These are phyloP conservation scores for sunflower (Helianthus annuus) DNA, from an alignment of 129 eudicot species.

Conservation along the genomic window DNA sequence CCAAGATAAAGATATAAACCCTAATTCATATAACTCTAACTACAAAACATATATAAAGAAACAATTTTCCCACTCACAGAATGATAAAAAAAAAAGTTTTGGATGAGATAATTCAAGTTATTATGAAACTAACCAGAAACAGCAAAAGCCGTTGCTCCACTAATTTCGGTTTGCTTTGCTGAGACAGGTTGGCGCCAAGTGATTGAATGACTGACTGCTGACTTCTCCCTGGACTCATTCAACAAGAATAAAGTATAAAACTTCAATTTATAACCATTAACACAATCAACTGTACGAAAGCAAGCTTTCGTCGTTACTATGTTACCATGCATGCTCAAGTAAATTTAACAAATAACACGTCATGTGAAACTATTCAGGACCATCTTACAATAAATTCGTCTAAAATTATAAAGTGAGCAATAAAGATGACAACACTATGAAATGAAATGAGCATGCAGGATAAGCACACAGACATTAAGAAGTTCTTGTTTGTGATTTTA, in stretches of 20 bases:
- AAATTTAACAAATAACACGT: neutral
- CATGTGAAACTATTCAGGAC: neutral
- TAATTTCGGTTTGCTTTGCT: constrained; percentile 62
- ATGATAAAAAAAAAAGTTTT: too few relatives aligned
- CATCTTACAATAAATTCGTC: neutral
- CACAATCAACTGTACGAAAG: neutral
- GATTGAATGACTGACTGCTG: constrained; percentile 82
- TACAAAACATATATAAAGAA: too few relatives aligned
- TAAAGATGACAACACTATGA: too few relatives aligned
- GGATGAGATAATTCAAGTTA: neutral
- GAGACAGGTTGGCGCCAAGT: constrained; percentile 69
- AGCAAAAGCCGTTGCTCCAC: constrained; percentile 85
- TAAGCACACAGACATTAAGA: too few relatives aligned
- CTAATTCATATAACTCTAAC: neutral
- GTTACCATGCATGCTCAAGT: neutral
- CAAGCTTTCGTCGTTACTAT: neutral
- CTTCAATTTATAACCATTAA: neutral
- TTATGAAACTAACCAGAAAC: constrained; percentile 64
- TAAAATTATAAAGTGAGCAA: too few relatives aligned
- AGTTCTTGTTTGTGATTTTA: too few relatives aligned
- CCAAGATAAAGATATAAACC: constrained; percentile 2
- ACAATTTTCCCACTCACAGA: neutral
- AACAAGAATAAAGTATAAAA: constrained; percentile 1
- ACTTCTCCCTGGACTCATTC: constrained; percentile 60
- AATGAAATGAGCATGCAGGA: too few relatives aligned